Percentiles rank a stretch among this genome's conserved stretches.
Evolutionary conservation across 2,329 filamentous ascomycete genomes (phyloP).

Genomic region (Fusarium penzigii): DNA sequence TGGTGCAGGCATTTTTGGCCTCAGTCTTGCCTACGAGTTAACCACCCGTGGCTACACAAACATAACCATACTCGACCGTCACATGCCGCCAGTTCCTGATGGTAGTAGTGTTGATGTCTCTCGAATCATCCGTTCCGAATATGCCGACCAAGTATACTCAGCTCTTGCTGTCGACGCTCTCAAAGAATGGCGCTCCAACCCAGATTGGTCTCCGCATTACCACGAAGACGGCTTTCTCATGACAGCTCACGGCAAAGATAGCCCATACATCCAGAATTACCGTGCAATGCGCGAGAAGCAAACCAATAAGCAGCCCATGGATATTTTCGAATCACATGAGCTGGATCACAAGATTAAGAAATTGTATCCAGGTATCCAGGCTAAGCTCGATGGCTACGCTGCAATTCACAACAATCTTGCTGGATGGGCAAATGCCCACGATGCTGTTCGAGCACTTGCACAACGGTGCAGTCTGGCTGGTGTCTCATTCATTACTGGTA

Average conservation of each 20-base stretch:
- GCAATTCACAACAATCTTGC: slow-evolving; percentile 16
- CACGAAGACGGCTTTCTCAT: slow-evolving; percentile 31
- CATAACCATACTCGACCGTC: slow-evolving; percentile 47
- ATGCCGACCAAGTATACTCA: slow-evolving; percentile 64
- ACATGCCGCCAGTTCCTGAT: slow-evolving; percentile 34
- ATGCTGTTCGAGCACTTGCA: slow-evolving; percentile 23
- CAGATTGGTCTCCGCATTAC: slow-evolving; percentile 29
- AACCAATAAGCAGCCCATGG: slow-evolving; percentile 8
- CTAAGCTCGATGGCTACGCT: not conserved
- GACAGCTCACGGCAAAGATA: slow-evolving; percentile 12
- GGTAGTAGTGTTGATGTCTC: slow-evolving; percentile 41
- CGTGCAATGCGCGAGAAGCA: slow-evolving; percentile 4
- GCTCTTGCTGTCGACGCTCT: slow-evolving; percentile 47
- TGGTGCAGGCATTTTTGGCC: slow-evolving; percentile 49
- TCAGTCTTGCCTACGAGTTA: slow-evolving; percentile 49
- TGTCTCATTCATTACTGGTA: slow-evolving; percentile 31
- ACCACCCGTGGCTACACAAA: slow-evolving; percentile 41
- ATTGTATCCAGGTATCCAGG: slow-evolving; percentile 5
- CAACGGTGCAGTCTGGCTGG: slow-evolving; percentile 23
- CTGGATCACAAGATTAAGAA: not conserved
- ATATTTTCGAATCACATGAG: slow-evolving; percentile 7
- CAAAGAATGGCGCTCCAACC: slow-evolving; percentile 27
- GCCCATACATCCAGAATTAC: slow-evolving; percentile 5
- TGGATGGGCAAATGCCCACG: slow-evolving; percentile 32
- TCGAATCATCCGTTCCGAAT: slow-evolving; percentile 52